Evolutionary conservation across 345 rosid species (phyloP), one percentile per base, ranked within the genome.

Genomic region (Hypericum androsaemum): DNA sequence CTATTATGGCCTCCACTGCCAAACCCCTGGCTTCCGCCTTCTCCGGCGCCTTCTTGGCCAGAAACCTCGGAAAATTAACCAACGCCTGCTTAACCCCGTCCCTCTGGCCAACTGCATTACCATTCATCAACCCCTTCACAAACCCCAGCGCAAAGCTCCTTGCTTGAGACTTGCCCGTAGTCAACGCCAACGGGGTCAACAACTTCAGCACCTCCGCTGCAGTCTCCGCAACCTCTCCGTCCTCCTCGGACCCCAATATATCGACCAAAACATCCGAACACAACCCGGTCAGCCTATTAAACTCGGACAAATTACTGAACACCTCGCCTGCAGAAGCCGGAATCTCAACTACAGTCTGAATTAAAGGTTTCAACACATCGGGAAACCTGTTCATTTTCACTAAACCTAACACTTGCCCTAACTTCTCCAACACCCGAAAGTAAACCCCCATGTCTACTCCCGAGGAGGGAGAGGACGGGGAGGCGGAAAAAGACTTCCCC

Each of bases 301-400:
- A 84, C 63, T 12, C 54, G 42, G 54, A 53, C 39, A 16, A 50
- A 56, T 45, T 61, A 54, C 74, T 74, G 10, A 67, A 47, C 43
- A 52, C 56, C 47, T 80, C 87, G 46, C 64, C 40, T 10, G 72
- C 78, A 54, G 64, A 35, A 12, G 62, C 61, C 5, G 87, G 96
- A 53, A 84, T 71, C 68, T 84, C 94, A 35, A 73, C 71, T 6
- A 80, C 68, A 12, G 86, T 75, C 39, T 83, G 95, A 53, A 87
- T 73, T 69, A 90, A 47, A 47, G 84, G 81, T 71, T 81, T 84
- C 64, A 83, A 77, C 62, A 77, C 62, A 74, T 87, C 96, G 0
- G 94, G 89, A 64, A 87, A 90, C 58, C 95, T 72, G 49, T 81
- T 76, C 63, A 87, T 70, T 56, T 84, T 90, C 72, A 90, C 72